Percentiles rank a stretch among this genome's conserved stretches.
Conservation (phyloP, 2,329 filamentous ascomycete species). For the Stagonosporopsis rhizophila region DNA sequence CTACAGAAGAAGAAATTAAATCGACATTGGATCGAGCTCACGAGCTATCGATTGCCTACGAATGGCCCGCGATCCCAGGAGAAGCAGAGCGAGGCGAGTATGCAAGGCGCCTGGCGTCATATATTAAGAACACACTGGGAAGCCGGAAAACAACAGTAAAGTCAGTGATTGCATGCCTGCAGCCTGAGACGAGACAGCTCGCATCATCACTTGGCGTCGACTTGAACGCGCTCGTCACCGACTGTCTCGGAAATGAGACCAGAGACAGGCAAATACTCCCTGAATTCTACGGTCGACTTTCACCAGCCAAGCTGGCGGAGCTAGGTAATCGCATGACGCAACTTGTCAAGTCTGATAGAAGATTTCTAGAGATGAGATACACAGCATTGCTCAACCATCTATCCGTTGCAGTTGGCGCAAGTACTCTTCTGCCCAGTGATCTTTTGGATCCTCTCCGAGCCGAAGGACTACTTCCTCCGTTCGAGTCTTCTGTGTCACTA, state of each 20-base stretch:
- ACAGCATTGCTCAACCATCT: conserved; percentile 21
- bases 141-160: neutral
- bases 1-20: neutral
- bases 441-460: conserved; percentile 32
- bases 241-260: conserved; percentile 4
- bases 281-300: conserved; percentile 35
- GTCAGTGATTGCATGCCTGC: neutral
- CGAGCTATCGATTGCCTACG: conserved; percentile 17
- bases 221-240: conserved; percentile 13
- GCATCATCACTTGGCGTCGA: conserved; percentile 27
- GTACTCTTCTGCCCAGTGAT: conserved; percentile 34
- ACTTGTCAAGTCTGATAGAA: conserved; percentile 25
- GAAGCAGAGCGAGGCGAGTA: conserved; percentile 29
- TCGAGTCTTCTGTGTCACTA: conserved; percentile 8
- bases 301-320: conserved; percentile 18
- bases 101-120: conserved; percentile 21
- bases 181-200: neutral
- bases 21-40: neutral
- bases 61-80: conserved; percentile 30
- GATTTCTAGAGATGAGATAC: conserved; percentile 19
- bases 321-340: conserved; percentile 27
- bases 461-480: conserved; percentile 27
- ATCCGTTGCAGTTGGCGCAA: conserved; percentile 23
- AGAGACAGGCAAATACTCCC: conserved; percentile 14
- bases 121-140: conserved; percentile 16